These are phyloP conservation scores for Guadua angustifolia DNA, from an alignment of 176 grass and related monocot genomes.

Conservation along the genomic window DNA sequence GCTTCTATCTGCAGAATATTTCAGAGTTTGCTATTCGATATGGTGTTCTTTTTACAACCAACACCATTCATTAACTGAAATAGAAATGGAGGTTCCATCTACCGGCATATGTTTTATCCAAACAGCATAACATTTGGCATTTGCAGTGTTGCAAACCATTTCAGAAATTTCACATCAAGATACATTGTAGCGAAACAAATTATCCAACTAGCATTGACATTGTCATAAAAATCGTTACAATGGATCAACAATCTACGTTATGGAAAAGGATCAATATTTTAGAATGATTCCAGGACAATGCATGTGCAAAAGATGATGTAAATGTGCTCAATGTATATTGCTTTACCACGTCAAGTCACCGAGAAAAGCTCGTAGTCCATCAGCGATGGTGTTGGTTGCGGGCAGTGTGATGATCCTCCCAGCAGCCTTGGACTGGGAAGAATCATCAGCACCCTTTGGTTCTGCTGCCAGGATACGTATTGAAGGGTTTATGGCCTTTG, in stretches of 20 bases:
- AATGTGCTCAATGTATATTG: slow-evolving; percentile 8
- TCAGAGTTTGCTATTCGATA: background rate
- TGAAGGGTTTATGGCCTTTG: slow-evolving; percentile 87
- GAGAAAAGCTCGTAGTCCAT: slow-evolving; percentile 89
- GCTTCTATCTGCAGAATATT: background rate
- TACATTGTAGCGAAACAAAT: background rate
- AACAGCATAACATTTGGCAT: background rate
- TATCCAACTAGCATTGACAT: background rate
- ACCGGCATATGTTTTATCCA: background rate
- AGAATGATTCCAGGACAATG: background rate
- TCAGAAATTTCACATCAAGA: background rate
- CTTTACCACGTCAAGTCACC: slow-evolving; percentile 89
- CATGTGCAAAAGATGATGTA: background rate
- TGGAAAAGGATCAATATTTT: background rate
- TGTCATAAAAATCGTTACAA: background rate
- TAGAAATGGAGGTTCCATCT: background rate
- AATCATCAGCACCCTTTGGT: slow-evolving; percentile 88
- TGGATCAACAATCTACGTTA: background rate
- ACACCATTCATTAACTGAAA: slow-evolving; percentile 12
- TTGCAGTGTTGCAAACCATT: background rate
- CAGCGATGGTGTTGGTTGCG: slow-evolving; percentile 80
- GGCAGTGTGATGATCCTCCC: slow-evolving; percentile 72
- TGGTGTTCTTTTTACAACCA: background rate
- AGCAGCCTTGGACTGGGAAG: slow-evolving; percentile 81
- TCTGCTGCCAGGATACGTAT: slow-evolving; percentile 86